Evolutionary conservation across 768 basidiomycete species (phyloP).

Genomic region (Podaxis sp.): DNA sequence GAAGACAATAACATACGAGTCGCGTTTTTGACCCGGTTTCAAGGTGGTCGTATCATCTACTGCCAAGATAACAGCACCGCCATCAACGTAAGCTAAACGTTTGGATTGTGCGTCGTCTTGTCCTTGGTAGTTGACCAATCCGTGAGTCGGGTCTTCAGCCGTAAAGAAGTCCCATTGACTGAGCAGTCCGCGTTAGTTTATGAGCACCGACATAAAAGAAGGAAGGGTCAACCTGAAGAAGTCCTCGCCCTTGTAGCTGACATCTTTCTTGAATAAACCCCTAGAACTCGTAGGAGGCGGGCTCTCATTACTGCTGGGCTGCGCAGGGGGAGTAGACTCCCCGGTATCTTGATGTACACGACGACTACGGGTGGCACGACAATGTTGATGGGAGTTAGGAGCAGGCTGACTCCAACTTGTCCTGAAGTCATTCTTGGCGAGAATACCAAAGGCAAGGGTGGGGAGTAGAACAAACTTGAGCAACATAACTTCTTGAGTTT

Average conservation of each 20-base stretch:
- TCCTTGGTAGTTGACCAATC: slow-evolving; percentile 60
- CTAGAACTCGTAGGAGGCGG: neutral
- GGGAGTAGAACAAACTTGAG: neutral
- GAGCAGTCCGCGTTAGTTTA: neutral
- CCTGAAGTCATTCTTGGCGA: neutral
- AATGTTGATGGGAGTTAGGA: neutral
- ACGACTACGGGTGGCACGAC: neutral
- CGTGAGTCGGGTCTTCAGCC: slow-evolving; percentile 65
- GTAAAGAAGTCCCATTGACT: slow-evolving; percentile 73
- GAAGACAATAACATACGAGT: slow-evolving; percentile 40
- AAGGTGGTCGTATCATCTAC: slow-evolving; percentile 59
- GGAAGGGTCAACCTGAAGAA: slow-evolving; percentile 55
- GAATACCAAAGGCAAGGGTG: neutral
- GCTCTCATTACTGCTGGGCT: neutral
- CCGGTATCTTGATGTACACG: neutral
- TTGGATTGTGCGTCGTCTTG: slow-evolving; percentile 46
- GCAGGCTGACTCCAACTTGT: neutral
- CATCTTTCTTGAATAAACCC: slow-evolving; percentile 28
- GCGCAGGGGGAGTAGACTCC: neutral
- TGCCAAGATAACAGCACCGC: slow-evolving; percentile 57
- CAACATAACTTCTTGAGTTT: neutral
- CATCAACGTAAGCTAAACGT: slow-evolving; percentile 59
- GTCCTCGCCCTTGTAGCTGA: slow-evolving; percentile 44
- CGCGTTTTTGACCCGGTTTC: slow-evolving; percentile 51
- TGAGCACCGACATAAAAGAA: neutral